Evolutionary conservation across 768 basidiomycete species (phyloP).

Genomic region (Naganishia antarctica): DNA sequence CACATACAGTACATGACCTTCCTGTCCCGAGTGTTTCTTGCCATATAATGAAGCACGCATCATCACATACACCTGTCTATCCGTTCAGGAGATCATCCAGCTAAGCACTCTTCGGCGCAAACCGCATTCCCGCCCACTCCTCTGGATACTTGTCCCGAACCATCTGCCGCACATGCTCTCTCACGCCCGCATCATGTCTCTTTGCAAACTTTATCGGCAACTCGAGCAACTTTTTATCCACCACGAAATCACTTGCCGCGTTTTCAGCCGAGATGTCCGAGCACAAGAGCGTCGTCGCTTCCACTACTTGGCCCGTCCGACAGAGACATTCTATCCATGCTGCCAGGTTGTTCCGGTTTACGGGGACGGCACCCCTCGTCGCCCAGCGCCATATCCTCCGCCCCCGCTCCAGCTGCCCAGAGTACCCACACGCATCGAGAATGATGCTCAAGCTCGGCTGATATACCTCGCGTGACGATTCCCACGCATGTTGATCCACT

Average conservation of each 20-base stretch:
- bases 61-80: too few species aligned
- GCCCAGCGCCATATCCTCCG: constrained; percentile 57
- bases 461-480: constrained; percentile 53
- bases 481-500: constrained; percentile 51
- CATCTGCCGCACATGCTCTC: not conserved
- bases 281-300: constrained; percentile 52
- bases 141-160: constrained; percentile 3
- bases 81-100: too few species aligned
- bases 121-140: constrained; percentile 7
- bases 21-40: too few species aligned
- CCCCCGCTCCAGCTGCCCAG: constrained; percentile 56
- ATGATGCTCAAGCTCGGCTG: constrained; percentile 69
- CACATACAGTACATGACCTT: not conserved
- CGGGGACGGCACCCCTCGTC: constrained; percentile 55
- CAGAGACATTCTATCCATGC: constrained; percentile 82
- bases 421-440: constrained; percentile 73
- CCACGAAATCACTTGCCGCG: not conserved
- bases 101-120: constrained; percentile 1
- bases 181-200: not conserved
- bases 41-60: too few species aligned
- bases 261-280: not conserved
- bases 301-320: constrained; percentile 61
- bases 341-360: constrained; percentile 71
- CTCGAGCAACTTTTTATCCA: constrained; percentile 10
- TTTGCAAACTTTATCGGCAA: constrained; percentile 10